Evolutionary conservation across 768 basidiomycete genomes (phyloP).

Genomic region (Xerocomus spinulosus): DNA sequence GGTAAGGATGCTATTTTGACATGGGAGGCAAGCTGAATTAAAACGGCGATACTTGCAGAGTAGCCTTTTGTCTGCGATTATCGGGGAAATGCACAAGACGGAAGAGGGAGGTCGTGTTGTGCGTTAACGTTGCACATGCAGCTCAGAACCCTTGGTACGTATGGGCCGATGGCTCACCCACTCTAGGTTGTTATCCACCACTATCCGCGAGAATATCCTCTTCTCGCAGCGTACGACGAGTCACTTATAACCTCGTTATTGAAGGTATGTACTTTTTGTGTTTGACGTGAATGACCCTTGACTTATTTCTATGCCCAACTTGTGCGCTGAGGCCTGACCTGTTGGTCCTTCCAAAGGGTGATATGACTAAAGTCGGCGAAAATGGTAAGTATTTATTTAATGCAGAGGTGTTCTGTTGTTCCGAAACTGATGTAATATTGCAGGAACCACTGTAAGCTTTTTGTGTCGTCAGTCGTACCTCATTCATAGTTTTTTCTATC

Average conservation of each 20-base stretch:
- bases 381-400: slow-evolving; percentile 47
- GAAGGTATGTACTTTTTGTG: slow-evolving; percentile 47
- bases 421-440: neutral
- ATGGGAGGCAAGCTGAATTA: neutral
- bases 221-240: slow-evolving; percentile 90
- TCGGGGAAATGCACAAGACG: slow-evolving; percentile 78
- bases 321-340: slow-evolving; percentile 85
- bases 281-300: neutral
- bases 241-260: slow-evolving; percentile 72
- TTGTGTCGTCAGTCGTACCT: slow-evolving; percentile 10
- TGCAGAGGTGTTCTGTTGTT: rapidly evolving
- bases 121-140: slow-evolving; percentile 75
- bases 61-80: slow-evolving; percentile 71
- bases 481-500: slow-evolving; percentile 2
- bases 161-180: neutral
- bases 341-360: slow-evolving; percentile 72
- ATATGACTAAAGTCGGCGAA: slow-evolving; percentile 82
- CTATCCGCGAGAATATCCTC: slow-evolving; percentile 85
- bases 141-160: slow-evolving; percentile 81
- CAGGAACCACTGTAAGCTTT: slow-evolving; percentile 53
- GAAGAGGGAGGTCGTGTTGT: slow-evolving; percentile 70
- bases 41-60: slow-evolving; percentile 38
- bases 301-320: slow-evolving; percentile 36
- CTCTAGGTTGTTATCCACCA: slow-evolving; percentile 74
- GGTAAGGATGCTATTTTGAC: slow-evolving; percentile 36